A percentile compares a stretch with the other conserved stretches of the same genome.
Evolutionary conservation across 1,139 yeast species (phyloP).

Genomic region (Groenewaldozyma sp.): DNA sequence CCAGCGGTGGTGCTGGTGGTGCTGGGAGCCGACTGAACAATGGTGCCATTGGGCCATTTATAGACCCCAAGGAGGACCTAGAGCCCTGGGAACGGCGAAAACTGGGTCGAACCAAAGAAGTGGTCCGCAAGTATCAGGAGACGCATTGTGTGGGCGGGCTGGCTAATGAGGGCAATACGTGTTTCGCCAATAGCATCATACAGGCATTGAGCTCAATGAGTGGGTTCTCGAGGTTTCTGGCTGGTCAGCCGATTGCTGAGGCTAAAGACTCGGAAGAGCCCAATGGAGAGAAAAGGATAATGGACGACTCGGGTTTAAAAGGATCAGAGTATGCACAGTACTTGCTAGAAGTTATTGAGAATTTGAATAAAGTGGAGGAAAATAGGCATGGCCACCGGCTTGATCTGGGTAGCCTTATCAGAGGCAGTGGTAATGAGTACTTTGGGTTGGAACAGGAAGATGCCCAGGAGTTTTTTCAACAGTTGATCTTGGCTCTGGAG

Average conservation of each 20-base stretch:
- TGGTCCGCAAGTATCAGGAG: constrained; percentile 6
- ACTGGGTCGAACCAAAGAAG: constrained; percentile 20
- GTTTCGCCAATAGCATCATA: constrained; percentile 85
- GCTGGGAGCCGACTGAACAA: background rate
- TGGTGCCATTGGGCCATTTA: background rate
- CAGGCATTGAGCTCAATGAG: constrained; percentile 75
- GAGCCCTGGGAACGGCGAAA: constrained; percentile 19
- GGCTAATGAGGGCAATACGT: constrained; percentile 83
- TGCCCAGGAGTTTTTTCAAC: constrained; percentile 89
- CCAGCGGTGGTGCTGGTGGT: background rate
- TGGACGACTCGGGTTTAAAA: too few relatives aligned
- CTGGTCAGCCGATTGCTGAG: constrained; percentile 25
- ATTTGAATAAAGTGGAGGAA: constrained; percentile 29
- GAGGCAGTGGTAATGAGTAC: constrained; percentile 36
- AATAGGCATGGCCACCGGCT: constrained; percentile 39
- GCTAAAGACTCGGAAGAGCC: constrained; percentile 4
- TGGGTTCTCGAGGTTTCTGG: constrained; percentile 49
- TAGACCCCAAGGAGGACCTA: constrained; percentile 4
- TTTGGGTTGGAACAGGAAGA: constrained; percentile 86
- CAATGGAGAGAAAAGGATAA: background rate
- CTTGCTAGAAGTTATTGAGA: constrained; percentile 22
- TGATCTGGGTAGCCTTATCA: background rate
- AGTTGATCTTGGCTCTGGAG: constrained; percentile 64
- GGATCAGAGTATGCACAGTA: background rate
- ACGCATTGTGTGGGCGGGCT: constrained; percentile 56